Conservation (phyloP, 352 stramenopile genomes). For the Blastocystis sp. region DNA sequence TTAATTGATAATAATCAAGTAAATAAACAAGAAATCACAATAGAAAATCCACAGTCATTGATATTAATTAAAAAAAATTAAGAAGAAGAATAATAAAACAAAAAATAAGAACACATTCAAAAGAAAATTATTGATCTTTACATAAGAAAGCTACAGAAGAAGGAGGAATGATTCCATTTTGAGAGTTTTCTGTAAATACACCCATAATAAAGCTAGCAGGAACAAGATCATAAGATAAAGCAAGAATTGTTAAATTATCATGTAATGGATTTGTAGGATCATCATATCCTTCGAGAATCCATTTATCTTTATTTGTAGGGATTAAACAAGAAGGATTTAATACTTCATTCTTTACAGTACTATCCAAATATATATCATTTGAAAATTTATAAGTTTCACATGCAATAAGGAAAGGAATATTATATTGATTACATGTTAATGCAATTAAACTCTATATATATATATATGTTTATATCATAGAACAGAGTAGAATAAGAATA, state of each 20-base stretch:
- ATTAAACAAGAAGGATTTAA: constrained; percentile 12
- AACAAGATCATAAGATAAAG: constrained; percentile 34
- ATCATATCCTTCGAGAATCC: constrained; percentile 21
- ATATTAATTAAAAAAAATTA: too few species aligned
- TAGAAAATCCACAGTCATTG: too few species aligned
- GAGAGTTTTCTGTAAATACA: constrained; percentile 12
- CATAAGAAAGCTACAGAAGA: constrained; percentile 29
- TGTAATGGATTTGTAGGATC: not conserved
- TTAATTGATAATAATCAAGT: too few species aligned
- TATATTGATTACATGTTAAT: constrained; percentile 7
- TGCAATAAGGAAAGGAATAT: constrained; percentile 22
- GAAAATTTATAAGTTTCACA: constrained; percentile 27
- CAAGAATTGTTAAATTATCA: constrained; percentile 25
- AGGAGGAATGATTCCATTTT: constrained; percentile 17
- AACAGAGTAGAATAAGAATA: too few species aligned
- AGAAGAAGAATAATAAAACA: too few species aligned
- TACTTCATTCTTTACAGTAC: constrained; percentile 33
- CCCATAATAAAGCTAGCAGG: constrained; percentile 12
- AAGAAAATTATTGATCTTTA: too few species aligned
- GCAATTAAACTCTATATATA: constrained; percentile 10
- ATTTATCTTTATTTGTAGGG: not conserved
- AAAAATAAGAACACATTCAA: too few species aligned
- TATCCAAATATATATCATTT: constrained; percentile 10
- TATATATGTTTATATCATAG: not conserved
- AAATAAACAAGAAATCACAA: too few species aligned